These are phyloP conservation scores for Rhodomyrtus tomentosa DNA, from an alignment of 345 rosid species.

Conservation along the genomic window DNA sequence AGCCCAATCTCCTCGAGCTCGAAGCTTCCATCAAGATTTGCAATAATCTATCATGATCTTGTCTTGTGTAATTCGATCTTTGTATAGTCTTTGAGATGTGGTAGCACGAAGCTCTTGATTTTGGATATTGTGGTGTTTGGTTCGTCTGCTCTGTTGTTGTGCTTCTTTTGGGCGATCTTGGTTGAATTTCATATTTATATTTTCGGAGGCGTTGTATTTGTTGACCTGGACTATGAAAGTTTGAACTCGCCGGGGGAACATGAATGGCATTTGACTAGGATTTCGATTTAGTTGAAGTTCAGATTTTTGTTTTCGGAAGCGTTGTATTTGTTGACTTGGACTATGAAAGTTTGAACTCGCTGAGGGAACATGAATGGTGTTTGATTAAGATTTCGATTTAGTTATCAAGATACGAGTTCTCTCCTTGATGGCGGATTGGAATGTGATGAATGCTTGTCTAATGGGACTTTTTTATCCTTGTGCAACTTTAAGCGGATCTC, in stretches of 20 bases:
- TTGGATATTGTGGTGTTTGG: neutral
- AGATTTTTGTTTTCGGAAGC: too few relatives aligned
- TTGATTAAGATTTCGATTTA: neutral
- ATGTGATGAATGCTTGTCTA: neutral
- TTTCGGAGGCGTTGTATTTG: neutral
- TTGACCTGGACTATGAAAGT: neutral
- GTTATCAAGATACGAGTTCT: neutral
- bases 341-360: too few relatives aligned
- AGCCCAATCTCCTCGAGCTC: conserved; percentile 85
- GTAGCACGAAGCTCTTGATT: neutral
- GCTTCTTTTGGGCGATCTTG: neutral
- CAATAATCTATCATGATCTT: conserved; percentile 21
- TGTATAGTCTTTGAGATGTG: neutral
- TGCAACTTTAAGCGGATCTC: neutral
- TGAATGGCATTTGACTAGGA: neutral
- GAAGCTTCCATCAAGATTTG: conserved; percentile 97
- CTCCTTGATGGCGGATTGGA: neutral
- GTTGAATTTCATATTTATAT: neutral
- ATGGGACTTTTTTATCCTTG: neutral
- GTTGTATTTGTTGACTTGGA: too few relatives aligned
- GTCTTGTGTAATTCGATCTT: neutral
- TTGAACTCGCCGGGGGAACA: neutral
- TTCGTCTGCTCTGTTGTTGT: neutral
- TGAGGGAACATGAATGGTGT: too few relatives aligned
- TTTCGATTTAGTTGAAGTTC: too few relatives aligned